A percentile compares a stretch with the other conserved stretches of the same genome.
Evolutionary conservation across 345 rosid genomes (phyloP).

Genomic region (Boechera stricta): DNA sequence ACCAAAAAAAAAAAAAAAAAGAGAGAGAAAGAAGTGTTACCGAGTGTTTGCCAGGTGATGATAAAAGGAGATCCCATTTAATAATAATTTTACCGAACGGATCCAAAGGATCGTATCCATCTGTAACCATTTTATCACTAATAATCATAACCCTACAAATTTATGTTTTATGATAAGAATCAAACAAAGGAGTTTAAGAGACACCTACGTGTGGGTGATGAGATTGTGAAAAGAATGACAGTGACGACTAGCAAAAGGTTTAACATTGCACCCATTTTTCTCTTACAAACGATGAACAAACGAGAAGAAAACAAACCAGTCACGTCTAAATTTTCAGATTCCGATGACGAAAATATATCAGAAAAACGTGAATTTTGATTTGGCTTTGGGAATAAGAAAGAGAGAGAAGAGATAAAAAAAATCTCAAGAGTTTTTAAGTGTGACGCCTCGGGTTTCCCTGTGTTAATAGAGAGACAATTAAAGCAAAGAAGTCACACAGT

Average conservation of each 20-base stretch:
- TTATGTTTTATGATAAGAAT: not conserved
- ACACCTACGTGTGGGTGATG: slow-evolving; percentile 53
- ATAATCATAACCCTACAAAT: slow-evolving; percentile 17
- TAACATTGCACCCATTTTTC: slow-evolving; percentile 29
- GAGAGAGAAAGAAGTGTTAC: slow-evolving; percentile 48
- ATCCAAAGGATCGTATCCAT: slow-evolving; percentile 88
- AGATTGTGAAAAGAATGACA: slow-evolving; percentile 42
- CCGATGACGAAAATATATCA: not conserved
- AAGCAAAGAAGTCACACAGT: slow-evolving; percentile 31
- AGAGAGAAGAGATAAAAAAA: slow-evolving; percentile 5
- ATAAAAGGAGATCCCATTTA: slow-evolving; percentile 79
- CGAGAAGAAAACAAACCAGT: not conserved
- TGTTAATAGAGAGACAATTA: slow-evolving; percentile 4
- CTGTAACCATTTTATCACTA: slow-evolving; percentile 50
- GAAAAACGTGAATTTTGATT: slow-evolving; percentile 10
- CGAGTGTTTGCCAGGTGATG: slow-evolving; percentile 41
- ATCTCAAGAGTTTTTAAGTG: slow-evolving; percentile 30
- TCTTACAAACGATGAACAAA: slow-evolving; percentile 18
- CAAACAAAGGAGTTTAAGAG: not conserved
- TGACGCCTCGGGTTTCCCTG: slow-evolving; percentile 38
- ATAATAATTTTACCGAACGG: slow-evolving; percentile 71
- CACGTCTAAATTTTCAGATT: slow-evolving; percentile 10
- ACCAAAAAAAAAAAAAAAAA: not conserved
- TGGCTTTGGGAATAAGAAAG: slow-evolving; percentile 39
- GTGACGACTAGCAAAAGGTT: slow-evolving; percentile 27